Percentiles rank a stretch among this genome's conserved stretches.
Conservation (phyloP, 148 eudicot genomes). For the Polygonum aviculare region DNA sequence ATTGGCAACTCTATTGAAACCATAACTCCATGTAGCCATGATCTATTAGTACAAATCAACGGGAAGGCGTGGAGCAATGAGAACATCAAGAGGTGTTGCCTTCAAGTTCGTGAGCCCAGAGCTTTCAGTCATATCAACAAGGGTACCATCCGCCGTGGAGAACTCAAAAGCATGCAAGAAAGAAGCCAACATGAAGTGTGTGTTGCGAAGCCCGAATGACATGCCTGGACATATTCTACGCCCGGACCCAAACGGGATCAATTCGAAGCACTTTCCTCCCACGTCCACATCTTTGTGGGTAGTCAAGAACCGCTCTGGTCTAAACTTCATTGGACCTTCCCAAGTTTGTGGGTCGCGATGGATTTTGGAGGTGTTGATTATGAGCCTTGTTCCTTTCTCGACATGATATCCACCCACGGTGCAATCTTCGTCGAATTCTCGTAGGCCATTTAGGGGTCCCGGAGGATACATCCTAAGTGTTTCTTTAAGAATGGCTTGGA, state of each 20-base stretch:
- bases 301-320: conserved; percentile 7
- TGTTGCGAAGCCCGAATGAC: conserved; percentile 4
- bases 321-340: not conserved
- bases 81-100: conserved; percentile 15
- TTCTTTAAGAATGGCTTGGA: conserved; percentile 32
- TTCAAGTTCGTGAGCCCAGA: conserved; percentile 10
- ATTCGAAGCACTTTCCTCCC: conserved; percentile 8
- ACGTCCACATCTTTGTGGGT: conserved; percentile 18
- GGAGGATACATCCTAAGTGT: conserved; percentile 26
- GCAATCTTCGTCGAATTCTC: conserved; percentile 6
- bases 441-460: conserved; percentile 6
- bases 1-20: no score
- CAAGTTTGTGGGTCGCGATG: not conserved
- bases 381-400: conserved; percentile 5
- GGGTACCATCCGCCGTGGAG: not conserved
- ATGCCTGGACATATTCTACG: conserved; percentile 18
- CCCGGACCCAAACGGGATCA: conserved; percentile 22
- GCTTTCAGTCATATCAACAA: conserved; percentile 17
- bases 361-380: conserved; percentile 7
- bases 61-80: conserved; percentile 9
- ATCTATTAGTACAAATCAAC: not conserved
- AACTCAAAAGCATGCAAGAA: conserved; percentile 17
- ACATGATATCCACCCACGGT: conserved; percentile 7
- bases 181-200: conserved; percentile 8
- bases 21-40: no score